Percentiles rank a stretch among this genome's conserved stretches.
Evolutionary conservation across 169 alveolate species (phyloP).

Genomic region (Cryptosporidium ryanae): DNA sequence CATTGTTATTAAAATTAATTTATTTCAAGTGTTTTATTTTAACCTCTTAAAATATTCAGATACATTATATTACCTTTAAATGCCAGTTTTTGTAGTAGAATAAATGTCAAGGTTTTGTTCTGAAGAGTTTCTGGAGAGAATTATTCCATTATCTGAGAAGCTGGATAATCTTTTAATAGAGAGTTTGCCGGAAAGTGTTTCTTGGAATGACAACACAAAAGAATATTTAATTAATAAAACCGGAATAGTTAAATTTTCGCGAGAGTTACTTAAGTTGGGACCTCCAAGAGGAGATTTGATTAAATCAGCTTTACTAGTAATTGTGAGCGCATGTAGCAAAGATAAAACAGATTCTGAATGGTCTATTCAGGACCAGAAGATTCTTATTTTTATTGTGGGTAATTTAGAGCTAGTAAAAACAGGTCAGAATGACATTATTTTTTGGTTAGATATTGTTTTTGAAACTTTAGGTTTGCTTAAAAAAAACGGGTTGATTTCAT

Average conservation of each 20-base stretch:
- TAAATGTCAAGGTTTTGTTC: constrained; percentile 26
- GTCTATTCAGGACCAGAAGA: constrained; percentile 4
- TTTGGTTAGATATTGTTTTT: constrained; percentile 42
- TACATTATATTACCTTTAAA: neutral
- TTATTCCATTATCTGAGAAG: constrained; percentile 37
- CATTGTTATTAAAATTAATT: too few relatives aligned
- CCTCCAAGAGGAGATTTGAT: constrained; percentile 7
- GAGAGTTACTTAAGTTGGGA: neutral
- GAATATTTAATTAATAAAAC: constrained; percentile 1
- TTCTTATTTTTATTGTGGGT: constrained; percentile 18
- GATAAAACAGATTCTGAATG: neutral
- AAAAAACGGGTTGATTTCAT: constrained; percentile 33
- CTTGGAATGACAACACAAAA: constrained; percentile 9
- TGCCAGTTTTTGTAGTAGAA: neutral
- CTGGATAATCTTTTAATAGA: neutral
- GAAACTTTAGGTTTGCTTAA: constrained; percentile 15
- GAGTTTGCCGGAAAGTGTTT: neutral
- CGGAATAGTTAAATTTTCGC: constrained; percentile 23
- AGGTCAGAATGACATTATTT: constrained; percentile 47
- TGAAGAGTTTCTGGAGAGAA: constrained; percentile 5
- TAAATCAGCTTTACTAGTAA: constrained; percentile 9
- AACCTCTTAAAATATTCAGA: neutral
- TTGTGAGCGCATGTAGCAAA: neutral
- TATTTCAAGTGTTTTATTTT: neutral
- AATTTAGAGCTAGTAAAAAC: constrained; percentile 18